A percentile compares a stretch with the other conserved stretches of the same genome.
Conservation (phyloP, 192 early-diverging fungal genomes). For the Mortierella hygrophila region DNA sequence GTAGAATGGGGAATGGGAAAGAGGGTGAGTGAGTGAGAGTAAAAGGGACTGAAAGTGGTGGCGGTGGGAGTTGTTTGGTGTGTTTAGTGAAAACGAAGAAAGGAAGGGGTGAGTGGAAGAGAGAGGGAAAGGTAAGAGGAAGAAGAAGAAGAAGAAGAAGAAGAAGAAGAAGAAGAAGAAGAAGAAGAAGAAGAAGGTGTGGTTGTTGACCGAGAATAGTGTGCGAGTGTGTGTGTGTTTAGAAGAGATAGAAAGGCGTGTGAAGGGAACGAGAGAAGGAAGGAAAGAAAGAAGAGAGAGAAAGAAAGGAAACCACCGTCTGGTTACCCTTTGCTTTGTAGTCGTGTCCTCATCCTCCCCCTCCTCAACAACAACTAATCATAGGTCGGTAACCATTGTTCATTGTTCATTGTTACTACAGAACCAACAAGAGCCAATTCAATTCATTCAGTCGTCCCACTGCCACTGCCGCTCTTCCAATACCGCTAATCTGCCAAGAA, state of each 20-base stretch:
- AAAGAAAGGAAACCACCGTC: background rate
- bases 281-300: background rate
- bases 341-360: no score
- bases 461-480: no score
- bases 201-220: no score
- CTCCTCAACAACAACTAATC: no score
- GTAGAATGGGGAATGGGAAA: background rate
- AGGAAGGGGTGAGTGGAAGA: background rate
- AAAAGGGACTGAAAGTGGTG: background rate
- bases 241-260: background rate
- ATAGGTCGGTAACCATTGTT: no score
- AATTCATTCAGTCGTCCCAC: no score
- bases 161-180: background rate
- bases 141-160: background rate
- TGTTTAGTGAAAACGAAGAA: conserved; percentile 5
- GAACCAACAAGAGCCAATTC: no score
- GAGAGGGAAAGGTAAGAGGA: background rate
- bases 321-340: no score
- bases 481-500: no score
- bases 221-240: background rate
- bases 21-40: background rate
- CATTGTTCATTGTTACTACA: no score
- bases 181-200: background rate
- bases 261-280: background rate
- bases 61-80: background rate